Evolutionary conservation across 2,329 filamentous ascomycete genomes (phyloP), one percentile per base, ranked within the genome.

Genomic region (Fusarium sp.): DNA sequence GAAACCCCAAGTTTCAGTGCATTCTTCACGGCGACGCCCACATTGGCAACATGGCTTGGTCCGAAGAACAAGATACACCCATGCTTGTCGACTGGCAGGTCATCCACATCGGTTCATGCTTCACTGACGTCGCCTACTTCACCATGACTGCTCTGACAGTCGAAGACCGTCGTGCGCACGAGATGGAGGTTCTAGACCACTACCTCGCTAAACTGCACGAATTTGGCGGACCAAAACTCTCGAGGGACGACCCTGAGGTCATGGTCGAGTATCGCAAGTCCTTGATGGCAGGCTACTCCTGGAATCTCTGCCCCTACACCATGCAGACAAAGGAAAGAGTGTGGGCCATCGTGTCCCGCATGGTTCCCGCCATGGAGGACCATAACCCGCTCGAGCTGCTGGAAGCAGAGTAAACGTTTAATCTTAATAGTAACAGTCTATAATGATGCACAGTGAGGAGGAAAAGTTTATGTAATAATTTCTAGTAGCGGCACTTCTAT

Each of bases 281-380:
- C 0, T 10, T 47, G 13, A 59, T 56, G 57, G 57, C 50, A 8
- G 50, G 50, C 4, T 59, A 30, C 16, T 47, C 57, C 3, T 56
- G 50, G 41, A 25, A 40, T 7, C 16, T 56, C 4, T 63, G 58
- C 12, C 51, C 59, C 7, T 63, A 51, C 34, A 34, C n/a, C 12
- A 64, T 64, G 62, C 62, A 58, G 51, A 47, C 14, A 11, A 57
- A 42, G 45, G 62, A 65, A 21, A 21, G 40, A 18, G 59, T 65
- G 32, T 42, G 34, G 32, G 51, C 62, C 14, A 20, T 65, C 11
- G 51, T 63, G 7, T 41, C 59, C 18, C 50, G 62, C 6, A 16
- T 63, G 27, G 59, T 63, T 18, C 46, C 59, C 16, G 62, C 62
- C 20, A 63, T 65, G 50, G 59, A 58, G 25, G 62, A 63, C 14